These are phyloP conservation scores for Blastobotrys persicus DNA, from an alignment of 1,139 yeast genomes.

Conservation along the genomic window DNA sequence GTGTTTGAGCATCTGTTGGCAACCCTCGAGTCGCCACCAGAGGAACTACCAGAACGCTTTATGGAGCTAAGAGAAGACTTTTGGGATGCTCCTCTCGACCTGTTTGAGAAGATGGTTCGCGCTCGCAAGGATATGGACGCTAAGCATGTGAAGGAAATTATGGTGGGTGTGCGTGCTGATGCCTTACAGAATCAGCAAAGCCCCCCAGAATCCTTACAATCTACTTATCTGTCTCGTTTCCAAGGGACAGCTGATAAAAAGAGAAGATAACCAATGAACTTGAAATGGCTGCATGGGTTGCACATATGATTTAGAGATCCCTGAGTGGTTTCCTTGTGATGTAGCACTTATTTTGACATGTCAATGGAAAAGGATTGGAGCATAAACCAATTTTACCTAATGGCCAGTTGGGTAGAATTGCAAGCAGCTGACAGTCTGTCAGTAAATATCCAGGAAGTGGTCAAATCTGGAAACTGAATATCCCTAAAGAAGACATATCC, in stretches of 20 bases:
- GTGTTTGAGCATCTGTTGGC: slow-evolving; percentile 73
- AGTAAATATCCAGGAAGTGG: too few relatives aligned
- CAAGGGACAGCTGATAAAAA: slow-evolving; percentile 14
- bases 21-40: slow-evolving; percentile 51
- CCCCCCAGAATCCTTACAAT: slow-evolving; percentile 23
- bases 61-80: slow-evolving; percentile 67
- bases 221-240: slow-evolving; percentile 27
- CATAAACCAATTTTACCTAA: too few relatives aligned
- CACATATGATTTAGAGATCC: too few relatives aligned
- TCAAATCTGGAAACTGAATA: too few relatives aligned
- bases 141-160: slow-evolving; percentile 34
- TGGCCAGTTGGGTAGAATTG: too few relatives aligned
- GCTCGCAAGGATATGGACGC: slow-evolving; percentile 40
- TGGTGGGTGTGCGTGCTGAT: slow-evolving; percentile 34
- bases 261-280: neutral
- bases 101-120: slow-evolving; percentile 40
- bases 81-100: slow-evolving; percentile 49
- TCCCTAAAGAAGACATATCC: too few relatives aligned
- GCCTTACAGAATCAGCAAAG: slow-evolving; percentile 33
- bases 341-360: too few relatives aligned
- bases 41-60: slow-evolving; percentile 54
- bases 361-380: too few relatives aligned
- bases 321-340: too few relatives aligned
- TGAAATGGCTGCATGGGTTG: too few relatives aligned
- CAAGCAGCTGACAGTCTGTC: too few relatives aligned